phyloP scores from a whole-genome alignment of 106 monocot genomes.

The Allium cepa region DNA sequence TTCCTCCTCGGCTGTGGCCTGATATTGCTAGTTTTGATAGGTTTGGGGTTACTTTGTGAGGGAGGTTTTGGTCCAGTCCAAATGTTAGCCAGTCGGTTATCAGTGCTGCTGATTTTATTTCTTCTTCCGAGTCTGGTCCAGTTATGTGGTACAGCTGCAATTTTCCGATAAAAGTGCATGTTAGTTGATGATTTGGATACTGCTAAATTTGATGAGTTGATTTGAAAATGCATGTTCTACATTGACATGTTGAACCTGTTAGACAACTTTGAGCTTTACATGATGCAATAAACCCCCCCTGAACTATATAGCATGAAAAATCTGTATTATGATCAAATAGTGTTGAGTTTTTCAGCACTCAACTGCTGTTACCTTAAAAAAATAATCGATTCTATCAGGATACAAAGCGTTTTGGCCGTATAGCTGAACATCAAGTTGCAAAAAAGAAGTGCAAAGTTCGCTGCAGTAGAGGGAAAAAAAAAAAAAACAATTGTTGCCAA shows the following conservation, averaged over 20 bases:
- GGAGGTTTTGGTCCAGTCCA: slow-evolving; percentile 28
- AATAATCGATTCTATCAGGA: too few relatives aligned
- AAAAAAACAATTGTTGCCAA: too few relatives aligned
- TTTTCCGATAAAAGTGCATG: background rate
- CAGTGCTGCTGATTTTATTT: slow-evolving; percentile 42
- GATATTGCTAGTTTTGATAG: slow-evolving; percentile 34
- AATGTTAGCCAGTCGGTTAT: slow-evolving; percentile 43
- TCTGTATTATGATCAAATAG: background rate
- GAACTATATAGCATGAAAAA: background rate
- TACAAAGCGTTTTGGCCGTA: too few relatives aligned
- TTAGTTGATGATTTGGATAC: background rate
- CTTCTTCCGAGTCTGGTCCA: slow-evolving; percentile 54
- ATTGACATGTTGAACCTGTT: background rate
- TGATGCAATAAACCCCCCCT: background rate
- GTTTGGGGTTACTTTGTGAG: slow-evolving; percentile 20
- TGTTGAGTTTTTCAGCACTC: too few relatives aligned
- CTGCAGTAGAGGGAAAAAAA: too few relatives aligned
- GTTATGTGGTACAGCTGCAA: slow-evolving; percentile 50
- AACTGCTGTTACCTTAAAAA: too few relatives aligned
- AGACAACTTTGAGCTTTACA: background rate
- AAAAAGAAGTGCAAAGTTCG: too few relatives aligned
- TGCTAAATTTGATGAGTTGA: background rate
- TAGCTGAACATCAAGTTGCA: too few relatives aligned
- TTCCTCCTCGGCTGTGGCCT: slow-evolving; percentile 86
- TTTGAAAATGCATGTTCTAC: background rate